These are phyloP conservation scores for Podosphaera xanthii DNA, from an alignment of 2,329 filamentous ascomycete species.

Conservation along the genomic window DNA sequence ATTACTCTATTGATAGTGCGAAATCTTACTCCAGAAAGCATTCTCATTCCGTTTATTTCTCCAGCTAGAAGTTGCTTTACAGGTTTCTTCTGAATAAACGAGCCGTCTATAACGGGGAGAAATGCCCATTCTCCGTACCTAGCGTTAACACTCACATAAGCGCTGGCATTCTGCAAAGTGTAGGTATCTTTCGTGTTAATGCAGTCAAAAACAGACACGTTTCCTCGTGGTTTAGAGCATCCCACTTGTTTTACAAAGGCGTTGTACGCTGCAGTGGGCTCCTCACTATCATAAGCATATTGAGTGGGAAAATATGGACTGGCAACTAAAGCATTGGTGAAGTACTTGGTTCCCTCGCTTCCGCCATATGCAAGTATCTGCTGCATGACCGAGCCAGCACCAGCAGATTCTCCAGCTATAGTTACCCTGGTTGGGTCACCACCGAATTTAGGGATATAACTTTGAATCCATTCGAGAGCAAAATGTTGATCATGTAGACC, in stretches of 20 bases:
- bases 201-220: constrained; percentile 5
- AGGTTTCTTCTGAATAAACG: constrained; percentile 14
- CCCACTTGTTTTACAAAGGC: constrained; percentile 21
- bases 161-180: constrained; percentile 13
- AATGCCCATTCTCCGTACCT: constrained; percentile 15
- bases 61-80: constrained; percentile 12
- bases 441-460: constrained; percentile 14
- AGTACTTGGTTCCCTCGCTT: constrained; percentile 3
- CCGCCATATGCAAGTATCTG: constrained; percentile 28
- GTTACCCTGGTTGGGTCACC: constrained; percentile 14
- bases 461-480: constrained; percentile 14
- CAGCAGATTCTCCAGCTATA: constrained; percentile 22
- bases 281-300: constrained; percentile 23
- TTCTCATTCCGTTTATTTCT: constrained; percentile 13
- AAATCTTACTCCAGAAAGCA: constrained; percentile 6
- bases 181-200: constrained; percentile 6
- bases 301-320: constrained; percentile 30
- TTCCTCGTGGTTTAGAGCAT: constrained; percentile 13
- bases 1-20: not conserved
- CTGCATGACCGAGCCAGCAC: constrained; percentile 26
- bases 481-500: constrained; percentile 19
- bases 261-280: constrained; percentile 22
- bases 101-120: constrained; percentile 18
- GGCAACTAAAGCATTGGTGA: constrained; percentile 13
- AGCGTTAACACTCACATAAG: constrained; percentile 3